Conservation (phyloP, 305 asterid species). For the Galium porrigens region DNA sequence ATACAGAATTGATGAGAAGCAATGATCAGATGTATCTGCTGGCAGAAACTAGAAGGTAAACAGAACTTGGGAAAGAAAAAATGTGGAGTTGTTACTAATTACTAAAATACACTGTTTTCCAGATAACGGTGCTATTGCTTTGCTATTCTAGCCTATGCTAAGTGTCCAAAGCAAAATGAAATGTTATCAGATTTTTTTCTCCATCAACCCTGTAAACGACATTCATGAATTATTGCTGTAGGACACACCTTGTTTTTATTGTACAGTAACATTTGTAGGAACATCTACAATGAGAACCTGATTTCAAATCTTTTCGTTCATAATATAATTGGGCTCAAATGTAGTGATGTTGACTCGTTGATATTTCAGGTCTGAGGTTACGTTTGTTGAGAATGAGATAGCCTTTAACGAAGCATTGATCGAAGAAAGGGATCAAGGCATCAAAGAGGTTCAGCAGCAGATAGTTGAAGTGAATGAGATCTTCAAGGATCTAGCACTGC, state of each 20-base stretch:
- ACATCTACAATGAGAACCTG: neutral
- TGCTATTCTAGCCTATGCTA: neutral
- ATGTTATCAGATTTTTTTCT: neutral
- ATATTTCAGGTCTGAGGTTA: constrained; percentile 36
- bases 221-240: neutral
- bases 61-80: neutral
- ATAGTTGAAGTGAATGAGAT: constrained; percentile 53
- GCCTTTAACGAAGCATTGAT: constrained; percentile 45
- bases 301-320: neutral
- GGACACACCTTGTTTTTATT: neutral
- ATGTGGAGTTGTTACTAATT: neutral
- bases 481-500: constrained; percentile 48
- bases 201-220: neutral
- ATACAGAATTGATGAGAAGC: constrained; percentile 29
- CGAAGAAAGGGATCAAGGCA: constrained; percentile 56
- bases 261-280: neutral
- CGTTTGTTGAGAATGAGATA: constrained; percentile 38
- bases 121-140: neutral
- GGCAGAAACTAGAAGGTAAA: constrained; percentile 58
- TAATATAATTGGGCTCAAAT: neutral
- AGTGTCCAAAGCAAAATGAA: neutral
- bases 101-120: constrained; percentile 1
- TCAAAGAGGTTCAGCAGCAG: constrained; percentile 47
- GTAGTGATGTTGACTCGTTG: neutral
- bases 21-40: constrained; percentile 44